Evolutionary conservation across 176 grass and related monocot species (phyloP).

Genomic region (barley (Hordeum vulgare)): MorexV3_pseudomolecules_assembly NC_058524.1:146834540-146835039

Average conservation of each 20-base stretch:
- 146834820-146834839: slow-evolving; percentile 37
- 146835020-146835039: background rate
- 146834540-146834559: slow-evolving; percentile 28
- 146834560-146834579: slow-evolving; percentile 26
- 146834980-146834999: background rate
- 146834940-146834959: background rate
- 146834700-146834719: background rate
- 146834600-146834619: slow-evolving; percentile 40
- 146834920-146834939: background rate
- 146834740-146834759: no score
- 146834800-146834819: slow-evolving; percentile 31
- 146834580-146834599: slow-evolving; percentile 28
- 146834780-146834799: slow-evolving; percentile 45
- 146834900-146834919: background rate
- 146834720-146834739: slow-evolving; percentile 20
- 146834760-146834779: no score
- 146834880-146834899: no score
- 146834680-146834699: background rate
- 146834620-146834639: slow-evolving; percentile 34
- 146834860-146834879: background rate
- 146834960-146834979: background rate
- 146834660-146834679: background rate
- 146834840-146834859: slow-evolving; percentile 31
- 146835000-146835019: background rate
- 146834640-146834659: background rate